These are phyloP conservation scores for Candida verbasci DNA, from an alignment of 805 yeast genomes.

Conservation along the genomic window DNA sequence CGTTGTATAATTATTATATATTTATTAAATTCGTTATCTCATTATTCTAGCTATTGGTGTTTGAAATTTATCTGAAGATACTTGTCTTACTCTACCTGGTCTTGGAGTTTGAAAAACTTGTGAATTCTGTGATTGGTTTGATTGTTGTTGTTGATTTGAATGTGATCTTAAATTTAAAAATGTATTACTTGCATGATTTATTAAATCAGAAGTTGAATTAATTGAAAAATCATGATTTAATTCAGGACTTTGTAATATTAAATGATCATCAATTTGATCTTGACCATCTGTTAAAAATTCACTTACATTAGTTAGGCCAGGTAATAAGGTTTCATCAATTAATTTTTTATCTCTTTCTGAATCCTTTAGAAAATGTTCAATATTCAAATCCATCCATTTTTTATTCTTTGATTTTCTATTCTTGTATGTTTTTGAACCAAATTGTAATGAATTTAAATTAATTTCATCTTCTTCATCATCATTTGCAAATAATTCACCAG, in stretches of 20 bases:
- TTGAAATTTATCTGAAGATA: constrained; percentile 37
- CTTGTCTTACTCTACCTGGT: constrained; percentile 33
- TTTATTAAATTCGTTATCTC: constrained; percentile 17
- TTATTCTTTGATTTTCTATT: constrained; percentile 26
- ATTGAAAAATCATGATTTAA: constrained; percentile 27
- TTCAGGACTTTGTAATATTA: constrained; percentile 12
- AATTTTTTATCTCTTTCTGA: constrained; percentile 8
- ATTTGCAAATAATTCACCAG: constrained; percentile 31
- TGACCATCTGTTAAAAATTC: constrained; percentile 34
- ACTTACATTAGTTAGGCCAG: constrained; percentile 24
- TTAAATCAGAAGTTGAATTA: constrained; percentile 24
- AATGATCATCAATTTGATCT: constrained; percentile 19
- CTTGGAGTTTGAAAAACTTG: constrained; percentile 34
- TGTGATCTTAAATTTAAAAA: constrained; percentile 13
- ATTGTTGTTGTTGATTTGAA: constrained; percentile 10
- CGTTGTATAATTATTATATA: constrained; percentile 1
- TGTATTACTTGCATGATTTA: constrained; percentile 18
- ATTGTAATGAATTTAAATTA: constrained; percentile 30
- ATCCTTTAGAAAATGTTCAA: constrained; percentile 15
- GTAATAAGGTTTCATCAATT: constrained; percentile 30
- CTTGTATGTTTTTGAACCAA: constrained; percentile 37
- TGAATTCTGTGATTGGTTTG: constrained; percentile 8
- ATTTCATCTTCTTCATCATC: constrained; percentile 40
- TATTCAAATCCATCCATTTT: constrained; percentile 32
- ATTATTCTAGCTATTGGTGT: constrained; percentile 39